Conservation (phyloP, 371 early-diverging fungal species). For the Capniomyces stellatus region DNA sequence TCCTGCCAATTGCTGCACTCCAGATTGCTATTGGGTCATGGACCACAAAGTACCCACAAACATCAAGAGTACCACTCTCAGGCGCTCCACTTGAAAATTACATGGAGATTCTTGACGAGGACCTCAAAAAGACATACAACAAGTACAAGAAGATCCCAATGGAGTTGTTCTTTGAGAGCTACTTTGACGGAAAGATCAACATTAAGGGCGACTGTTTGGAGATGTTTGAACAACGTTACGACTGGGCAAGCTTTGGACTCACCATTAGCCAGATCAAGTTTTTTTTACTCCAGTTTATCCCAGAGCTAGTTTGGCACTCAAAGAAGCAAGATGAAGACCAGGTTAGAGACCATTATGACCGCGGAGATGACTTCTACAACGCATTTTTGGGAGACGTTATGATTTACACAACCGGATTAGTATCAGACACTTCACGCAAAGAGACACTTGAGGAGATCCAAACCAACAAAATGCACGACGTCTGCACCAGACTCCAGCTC, state of each 20-base stretch:
- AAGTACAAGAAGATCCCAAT: conserved; percentile 81
- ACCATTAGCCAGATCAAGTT: conserved; percentile 71
- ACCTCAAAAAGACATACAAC: conserved; percentile 44
- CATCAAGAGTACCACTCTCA: conserved; percentile 50
- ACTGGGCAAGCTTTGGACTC: conserved; percentile 82
- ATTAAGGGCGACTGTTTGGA: conserved; percentile 73
- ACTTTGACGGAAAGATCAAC: conserved; percentile 88
- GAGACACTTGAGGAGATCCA: conserved; percentile 88
- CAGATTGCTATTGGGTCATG: conserved; percentile 39
- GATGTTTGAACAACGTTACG: conserved; percentile 77
- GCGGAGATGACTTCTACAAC: conserved; percentile 92
- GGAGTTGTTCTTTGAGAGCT: conserved; percentile 88
- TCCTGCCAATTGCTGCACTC: conserved; percentile 40
- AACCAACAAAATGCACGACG: conserved; percentile 81
- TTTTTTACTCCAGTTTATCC: conserved; percentile 87
- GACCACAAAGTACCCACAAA: conserved; percentile 38
- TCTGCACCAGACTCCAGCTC: conserved; percentile 70
- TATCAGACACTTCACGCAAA: conserved; percentile 45
- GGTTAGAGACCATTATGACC: conserved; percentile 93
- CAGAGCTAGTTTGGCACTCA: conserved; percentile 86
- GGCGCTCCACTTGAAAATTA: conserved; percentile 66
- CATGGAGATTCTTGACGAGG: conserved; percentile 66
- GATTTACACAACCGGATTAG: conserved; percentile 90
- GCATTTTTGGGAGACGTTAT: conserved; percentile 84
- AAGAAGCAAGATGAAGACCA: conserved; percentile 90